Percentiles rank a stretch among this genome's conserved stretches.
phyloP scores from a whole-genome alignment of 805 yeast genomes.

The Saccharomycopsis sp. region DNA sequence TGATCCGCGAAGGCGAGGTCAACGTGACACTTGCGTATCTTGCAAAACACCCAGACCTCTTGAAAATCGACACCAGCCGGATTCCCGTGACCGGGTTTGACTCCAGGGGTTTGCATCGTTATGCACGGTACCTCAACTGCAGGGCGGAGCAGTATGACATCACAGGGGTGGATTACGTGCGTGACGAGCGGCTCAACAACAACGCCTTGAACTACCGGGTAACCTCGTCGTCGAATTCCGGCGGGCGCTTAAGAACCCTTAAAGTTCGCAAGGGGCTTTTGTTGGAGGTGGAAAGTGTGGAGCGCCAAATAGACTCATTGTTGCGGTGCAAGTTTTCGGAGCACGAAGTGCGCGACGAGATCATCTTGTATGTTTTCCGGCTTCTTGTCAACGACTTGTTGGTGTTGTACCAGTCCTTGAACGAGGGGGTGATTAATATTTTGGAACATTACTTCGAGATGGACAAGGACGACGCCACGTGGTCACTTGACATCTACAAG shows the following conservation, averaged over 20 bases:
- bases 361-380: slow-evolving; percentile 76
- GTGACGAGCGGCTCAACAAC: slow-evolving; percentile 51
- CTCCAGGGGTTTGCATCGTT: slow-evolving; percentile 50
- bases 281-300: slow-evolving; percentile 80
- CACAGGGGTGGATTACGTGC: slow-evolving; percentile 68
- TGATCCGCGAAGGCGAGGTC: slow-evolving; percentile 87
- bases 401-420: slow-evolving; percentile 78
- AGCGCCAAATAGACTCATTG: slow-evolving; percentile 70
- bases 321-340: slow-evolving; percentile 71
- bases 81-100: slow-evolving; percentile 39
- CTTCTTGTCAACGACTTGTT: slow-evolving; percentile 85
- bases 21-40: slow-evolving; percentile 64
- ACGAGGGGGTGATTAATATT: slow-evolving; percentile 92
- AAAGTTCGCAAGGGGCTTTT: slow-evolving; percentile 73
- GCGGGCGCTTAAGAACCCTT: slow-evolving; percentile 58
- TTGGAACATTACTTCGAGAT: slow-evolving; percentile 94
- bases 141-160: slow-evolving; percentile 65
- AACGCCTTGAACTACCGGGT: slow-evolving; percentile 14
- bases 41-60: slow-evolving; percentile 42
- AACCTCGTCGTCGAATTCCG: slow-evolving; percentile 32
- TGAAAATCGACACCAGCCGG: slow-evolving; percentile 38
- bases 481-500: slow-evolving; percentile 79
- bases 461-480: slow-evolving; percentile 76
- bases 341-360: slow-evolving; percentile 76
- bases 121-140: slow-evolving; percentile 61